Base-by-base conservation (phyloP, 2,329 filamentous ascomycete species). In the Aureobasidium sp. region DNA sequence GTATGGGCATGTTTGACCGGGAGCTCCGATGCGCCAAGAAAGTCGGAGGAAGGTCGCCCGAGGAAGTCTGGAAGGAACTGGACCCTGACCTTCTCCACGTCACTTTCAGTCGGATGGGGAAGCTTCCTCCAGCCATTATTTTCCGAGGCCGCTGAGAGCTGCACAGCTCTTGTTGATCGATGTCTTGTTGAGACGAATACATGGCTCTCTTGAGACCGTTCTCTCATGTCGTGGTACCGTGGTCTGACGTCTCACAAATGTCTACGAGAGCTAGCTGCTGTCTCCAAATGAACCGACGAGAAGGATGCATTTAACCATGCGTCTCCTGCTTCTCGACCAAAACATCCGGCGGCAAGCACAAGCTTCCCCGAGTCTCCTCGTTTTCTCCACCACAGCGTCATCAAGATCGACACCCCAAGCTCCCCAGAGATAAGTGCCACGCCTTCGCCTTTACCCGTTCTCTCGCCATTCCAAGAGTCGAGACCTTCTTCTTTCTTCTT, bases 21-120 rank as follows among this genome's bases (percentile, higher is more conserved):
- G 31, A 42, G 51, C 38, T 55, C 15, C 47, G n/a, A 13, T n/a
- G 53, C n/a, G n/a, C 53, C 53, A 57, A 57, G 53, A 33, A 17
- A 8, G 3, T 40, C 55, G 33, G 27, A 23, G 25, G 43, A 47
- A 58, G 13, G 33, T 21, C 8, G 27, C 8, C 27, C 27, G 27
- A 49, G 27, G 8, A 21, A 21, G n/a, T n/a, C 45, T 49, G 45
- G 43, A 46, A 13, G 19, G 19, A 17, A 19, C 51, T 43, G 51
- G 53, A 57, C 53, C 53, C 53, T 58, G 25, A 57, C 42, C 2
- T 37, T 46, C 21, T 21, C 29, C 35, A 57, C 53, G 53, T 57
- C 53, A 57, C 40, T 8, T 8, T 43, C 19, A 17, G 21, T 25
- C 29, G 27, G 35, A 57, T 35, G 25, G 25, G 53, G 31, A 46